Evolutionary conservation across 2,329 filamentous ascomycete genomes (phyloP), one percentile per base, ranked within the genome.

Genomic region (Fusarium coicis): DNA sequence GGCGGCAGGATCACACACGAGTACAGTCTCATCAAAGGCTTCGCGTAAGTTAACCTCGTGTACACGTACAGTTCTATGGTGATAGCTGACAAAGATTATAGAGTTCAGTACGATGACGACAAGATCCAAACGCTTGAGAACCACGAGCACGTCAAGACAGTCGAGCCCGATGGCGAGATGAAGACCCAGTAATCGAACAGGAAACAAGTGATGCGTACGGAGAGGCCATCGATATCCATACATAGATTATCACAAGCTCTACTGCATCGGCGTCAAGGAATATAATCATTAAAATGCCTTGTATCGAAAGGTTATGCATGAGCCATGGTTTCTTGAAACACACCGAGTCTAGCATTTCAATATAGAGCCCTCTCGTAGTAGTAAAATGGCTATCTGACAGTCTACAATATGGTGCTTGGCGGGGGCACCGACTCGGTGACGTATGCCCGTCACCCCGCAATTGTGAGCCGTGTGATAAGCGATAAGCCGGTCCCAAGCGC

Each of bases 11-110:
- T 98, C 84, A 90, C 85, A 62, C 91, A 96, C 77, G 93, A 96
- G 82, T 97, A 94, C 87, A 92, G 85, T 69, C 84, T 97, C 77
- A 95, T 97, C 88, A 97, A 96, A 86, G 95, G 93, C 66, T 98
- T 98, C 86, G 92, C 93, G 96, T 98, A 90, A 76, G 93, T 87
- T 44, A 36, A 5, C 52, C 21, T 39, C 50, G 18, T 34, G 23
- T 19, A 21, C 18, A 23, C 28, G 21, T 16, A 18, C 11, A 49
- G 37, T 28, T 34, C 18, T 10, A 39, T 21, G 26, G n/a, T 43
- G 34, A 68, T 23, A 28, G 10, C 32, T 74, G 18, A 55, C 46
- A 43, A 23, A 40, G 26, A 56, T 10, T 28, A 30, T 19, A 97
- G 95, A 56, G 94, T 95, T 78, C 86, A 89, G 64, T 94, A 93